A percentile compares a stretch with the other conserved stretches of the same genome.
Evolutionary conservation across 2,329 filamentous ascomycete species (phyloP).

Genomic region (Lecanosticta acicola): DNA sequence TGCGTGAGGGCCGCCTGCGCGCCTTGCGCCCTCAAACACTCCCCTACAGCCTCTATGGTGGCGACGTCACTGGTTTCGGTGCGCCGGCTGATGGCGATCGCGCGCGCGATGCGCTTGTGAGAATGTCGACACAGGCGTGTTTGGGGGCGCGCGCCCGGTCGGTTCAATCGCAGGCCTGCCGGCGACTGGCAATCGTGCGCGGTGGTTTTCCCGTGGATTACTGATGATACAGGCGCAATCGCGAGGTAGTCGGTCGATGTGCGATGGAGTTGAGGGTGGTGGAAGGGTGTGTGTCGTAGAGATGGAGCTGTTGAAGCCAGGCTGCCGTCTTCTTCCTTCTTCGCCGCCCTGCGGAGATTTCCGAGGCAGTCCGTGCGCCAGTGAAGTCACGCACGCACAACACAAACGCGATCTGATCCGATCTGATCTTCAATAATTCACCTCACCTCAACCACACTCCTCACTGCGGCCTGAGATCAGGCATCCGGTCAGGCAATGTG

Average conservation of each 20-base stretch:
- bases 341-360: too few species aligned
- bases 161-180: slow-evolving; percentile 29
- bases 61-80: slow-evolving; percentile 11
- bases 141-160: slow-evolving; percentile 13
- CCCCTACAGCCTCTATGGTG: slow-evolving; percentile 13
- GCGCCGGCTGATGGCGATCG: slow-evolving; percentile 21
- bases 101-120: slow-evolving; percentile 25
- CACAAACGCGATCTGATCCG: too few species aligned
- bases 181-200: slow-evolving; percentile 22
- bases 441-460: background rate
- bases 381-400: too few species aligned
- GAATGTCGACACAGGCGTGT: slow-evolving; percentile 7
- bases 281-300: slow-evolving; percentile 4
- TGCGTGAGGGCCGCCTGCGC: slow-evolving; percentile 28
- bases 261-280: slow-evolving; percentile 21
- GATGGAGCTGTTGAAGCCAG: slow-evolving; percentile 2
- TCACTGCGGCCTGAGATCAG: background rate
- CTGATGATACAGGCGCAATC: slow-evolving; percentile 22
- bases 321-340: background rate
- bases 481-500: background rate
- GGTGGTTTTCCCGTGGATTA: slow-evolving; percentile 12
- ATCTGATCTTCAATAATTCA: too few species aligned
- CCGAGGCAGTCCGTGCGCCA: too few species aligned
- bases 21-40: slow-evolving; percentile 15
- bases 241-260: slow-evolving; percentile 29